Evolutionary conservation across 2,329 filamentous ascomycete genomes (phyloP), one percentile per base, ranked within the genome.

Genomic region (Xylariaceae sp.): DNA sequence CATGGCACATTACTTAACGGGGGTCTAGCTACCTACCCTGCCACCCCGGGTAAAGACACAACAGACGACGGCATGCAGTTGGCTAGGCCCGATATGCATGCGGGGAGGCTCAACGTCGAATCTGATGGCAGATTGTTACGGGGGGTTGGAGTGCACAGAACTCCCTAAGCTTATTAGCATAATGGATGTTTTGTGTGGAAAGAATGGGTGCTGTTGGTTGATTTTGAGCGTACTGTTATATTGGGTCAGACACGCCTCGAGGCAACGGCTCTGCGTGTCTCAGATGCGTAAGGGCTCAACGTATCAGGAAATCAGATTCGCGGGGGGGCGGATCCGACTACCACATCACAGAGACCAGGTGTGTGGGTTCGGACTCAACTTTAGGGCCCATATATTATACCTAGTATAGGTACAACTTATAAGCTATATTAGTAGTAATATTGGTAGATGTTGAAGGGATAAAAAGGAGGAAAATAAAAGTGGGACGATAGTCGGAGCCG

Each of bases 21-120:
- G n/a, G 33, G 33, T 36, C 33, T 36, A 36, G n/a, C 37, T 46
- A 33, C 19, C 24, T 53, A 37, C 21, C 43, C 31, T 24, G 19
- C 17, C 45, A 26, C 21, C 16, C 34, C 37, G 26, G 50, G 39
- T n/a, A n/a, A n/a, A n/a, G n/a, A n/a, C n/a, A 45, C 6, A 14
- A 29, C n/a, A 26, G 36, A 6, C 23, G 29, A 57, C 31, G 43
- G 28, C 19, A 53, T 49, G 39, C 37, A 40, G 51, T 36, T 45
- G 50, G 50, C 45, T 45, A 44, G 55, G 23, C 37, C 49, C 49
- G 43, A 45, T 36, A 39, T n/a, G 26, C 23, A 29, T 44, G 54
- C 36, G 43, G 47, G 41, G 49, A 53, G 39, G 40, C 46, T 17
- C 31, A 29, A 53, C 44, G 36, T 24, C 43, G 54, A 53, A 19